Evolutionary conservation across 78 protist genomes (phyloP).

Genomic region (Bigelowiella natans): DNA sequence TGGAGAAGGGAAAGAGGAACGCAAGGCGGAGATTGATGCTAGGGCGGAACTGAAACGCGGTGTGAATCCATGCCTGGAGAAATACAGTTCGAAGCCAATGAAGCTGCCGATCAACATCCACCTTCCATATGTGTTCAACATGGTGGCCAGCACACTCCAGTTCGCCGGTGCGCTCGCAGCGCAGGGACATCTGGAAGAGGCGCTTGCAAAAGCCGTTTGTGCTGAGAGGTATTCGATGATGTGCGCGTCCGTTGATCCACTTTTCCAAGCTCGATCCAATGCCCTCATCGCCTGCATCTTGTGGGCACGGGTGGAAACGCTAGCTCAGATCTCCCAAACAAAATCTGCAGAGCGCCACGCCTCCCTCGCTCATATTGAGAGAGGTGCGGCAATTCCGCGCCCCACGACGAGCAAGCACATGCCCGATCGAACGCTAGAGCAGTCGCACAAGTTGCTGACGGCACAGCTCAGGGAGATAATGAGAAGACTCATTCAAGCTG

Average conservation of each 20-base stretch:
- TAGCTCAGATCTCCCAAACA: too few species aligned
- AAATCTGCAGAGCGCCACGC: too few species aligned
- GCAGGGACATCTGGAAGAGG: not conserved
- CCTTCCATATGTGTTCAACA: not conserved
- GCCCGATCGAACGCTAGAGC: too few species aligned
- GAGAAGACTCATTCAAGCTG: not conserved
- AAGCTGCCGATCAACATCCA: not conserved
- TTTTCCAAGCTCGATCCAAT: not conserved
- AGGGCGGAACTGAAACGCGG: not conserved
- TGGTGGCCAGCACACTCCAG: not conserved
- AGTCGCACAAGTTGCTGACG: too few species aligned
- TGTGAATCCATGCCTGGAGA: not conserved
- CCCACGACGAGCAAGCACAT: too few species aligned
- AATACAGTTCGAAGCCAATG: not conserved
- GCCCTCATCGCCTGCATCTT: not conserved
- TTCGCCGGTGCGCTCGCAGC: not conserved
- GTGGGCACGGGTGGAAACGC: too few species aligned
- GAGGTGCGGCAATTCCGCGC: too few species aligned
- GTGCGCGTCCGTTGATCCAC: not conserved
- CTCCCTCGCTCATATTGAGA: too few species aligned
- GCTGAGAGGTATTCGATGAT: not conserved
- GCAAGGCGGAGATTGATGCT: not conserved
- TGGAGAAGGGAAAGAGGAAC: not conserved
- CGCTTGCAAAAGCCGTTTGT: not conserved
- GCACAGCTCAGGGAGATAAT: too few species aligned